Base-by-base conservation (phyloP, 768 basidiomycete species). In the Vishniacozyma victoriae region DNA sequence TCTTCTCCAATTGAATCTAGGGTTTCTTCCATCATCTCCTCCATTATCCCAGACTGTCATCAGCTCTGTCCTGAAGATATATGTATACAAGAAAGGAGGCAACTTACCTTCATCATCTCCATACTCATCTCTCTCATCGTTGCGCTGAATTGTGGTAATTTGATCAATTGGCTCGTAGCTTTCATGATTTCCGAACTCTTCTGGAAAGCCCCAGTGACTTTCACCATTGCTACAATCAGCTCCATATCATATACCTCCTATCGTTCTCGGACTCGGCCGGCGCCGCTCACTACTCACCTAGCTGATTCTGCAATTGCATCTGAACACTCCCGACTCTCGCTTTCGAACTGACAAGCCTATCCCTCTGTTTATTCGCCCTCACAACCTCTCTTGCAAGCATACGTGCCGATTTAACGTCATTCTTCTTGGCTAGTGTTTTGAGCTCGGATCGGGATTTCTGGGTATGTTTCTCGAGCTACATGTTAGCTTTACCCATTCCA, bases 141-240 rank as follows among this genome's bases (percentile, higher is more conserved):
- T 54, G 82, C 84, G 72, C 84, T 86, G 40, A 97, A 81, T 70
- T 97, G 90, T 15, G 95, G 95, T 14, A 99, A 78, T 62, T 83
- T 91, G 57, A 97, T 76, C 39, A 97, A 78, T 22, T 84, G 75
- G 74, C 93, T 97, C n/a, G 91, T 92, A 35, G 92, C 78, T 74
- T 86, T 97, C 92, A 99, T 97, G 53, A 97, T 96, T 71, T 97
- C 92, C 1, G 93, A 91, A 5, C 91, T 95, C 73, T 91, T 95
- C 74, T 96, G 93, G 53, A 99, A 76, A 5, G 92, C 82, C n/a
- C 95, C 95, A 7, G 95, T 96, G 33, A 97, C 88, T 75, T 97
- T 99, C 55, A 84, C 73, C 85, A 96, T 86, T 0, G 95, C 95
- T 33, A n/a, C 9, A n/a, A n/a, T 33, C 29, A 33, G 29, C 29